Percentiles rank a stretch among this genome's conserved stretches.
Evolutionary conservation across 192 early-diverging fungal genomes (phyloP).

Genomic region (Gigaspora rosea): DNA sequence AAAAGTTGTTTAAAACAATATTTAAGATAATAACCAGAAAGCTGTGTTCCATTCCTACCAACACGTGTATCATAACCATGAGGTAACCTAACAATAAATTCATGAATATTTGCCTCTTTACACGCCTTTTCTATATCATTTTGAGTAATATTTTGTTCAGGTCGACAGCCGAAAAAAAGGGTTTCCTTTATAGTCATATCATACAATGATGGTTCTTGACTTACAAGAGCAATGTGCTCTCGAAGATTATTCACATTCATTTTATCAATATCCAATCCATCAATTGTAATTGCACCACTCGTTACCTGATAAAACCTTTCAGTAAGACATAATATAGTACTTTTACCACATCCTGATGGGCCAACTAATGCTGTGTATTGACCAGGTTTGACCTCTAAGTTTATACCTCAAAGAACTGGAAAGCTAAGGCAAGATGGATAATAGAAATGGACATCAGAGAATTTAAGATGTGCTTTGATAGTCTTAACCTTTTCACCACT

Average conservation of each 20-base stretch:
- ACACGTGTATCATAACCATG: conserved; percentile 22
- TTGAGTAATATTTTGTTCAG: conserved; percentile 45
- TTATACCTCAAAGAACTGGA: conserved; percentile 57
- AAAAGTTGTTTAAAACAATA: too few species aligned
- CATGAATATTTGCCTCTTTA: conserved; percentile 57
- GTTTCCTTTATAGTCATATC: conserved; percentile 49
- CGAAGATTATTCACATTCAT: conserved; percentile 48
- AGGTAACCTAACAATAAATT: conserved; percentile 51
- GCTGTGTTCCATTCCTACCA: too few species aligned
- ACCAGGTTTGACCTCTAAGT: conserved; percentile 57
- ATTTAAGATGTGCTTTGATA: conserved; percentile 36
- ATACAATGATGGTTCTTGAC: conserved; percentile 22
- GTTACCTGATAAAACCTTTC: conserved; percentile 61
- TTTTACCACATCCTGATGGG: conserved; percentile 70
- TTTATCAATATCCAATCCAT: conserved; percentile 46
- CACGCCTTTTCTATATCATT: conserved; percentile 52
- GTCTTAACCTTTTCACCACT: conserved; percentile 38
- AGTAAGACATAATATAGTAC: conserved; percentile 60
- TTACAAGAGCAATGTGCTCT: background rate
- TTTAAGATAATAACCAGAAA: too few species aligned
- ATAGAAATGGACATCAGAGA: conserved; percentile 42
- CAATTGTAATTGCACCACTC: conserved; percentile 44
- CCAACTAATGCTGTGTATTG: conserved; percentile 81
- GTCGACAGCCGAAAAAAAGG: conserved; percentile 57
- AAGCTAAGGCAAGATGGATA: conserved; percentile 66